Conservation (phyloP, 2,329 filamentous ascomycete species). For the Talaromyces sp. region DNA sequence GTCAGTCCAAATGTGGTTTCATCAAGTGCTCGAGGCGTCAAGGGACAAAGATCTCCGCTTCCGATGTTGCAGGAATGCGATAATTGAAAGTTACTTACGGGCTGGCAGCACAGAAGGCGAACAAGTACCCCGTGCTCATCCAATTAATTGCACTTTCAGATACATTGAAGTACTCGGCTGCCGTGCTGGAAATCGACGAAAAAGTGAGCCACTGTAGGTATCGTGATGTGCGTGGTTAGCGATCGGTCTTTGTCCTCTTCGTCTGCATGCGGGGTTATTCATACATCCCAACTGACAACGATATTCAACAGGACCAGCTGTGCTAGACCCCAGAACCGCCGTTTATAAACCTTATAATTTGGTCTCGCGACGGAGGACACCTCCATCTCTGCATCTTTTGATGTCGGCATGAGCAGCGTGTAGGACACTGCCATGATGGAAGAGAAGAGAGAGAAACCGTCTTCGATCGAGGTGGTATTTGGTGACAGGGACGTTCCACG, state of each 20-base stretch:
- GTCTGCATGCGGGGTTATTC: constrained; percentile 33
- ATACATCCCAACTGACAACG: constrained; percentile 91
- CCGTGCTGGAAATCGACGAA: constrained; percentile 75
- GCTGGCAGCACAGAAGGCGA: constrained; percentile 74
- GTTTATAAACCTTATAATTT: constrained; percentile 69
- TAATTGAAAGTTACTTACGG: constrained; percentile 54
- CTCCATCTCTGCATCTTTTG: not conserved
- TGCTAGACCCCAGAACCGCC: constrained; percentile 83
- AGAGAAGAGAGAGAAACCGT: not conserved
- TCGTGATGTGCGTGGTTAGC: not conserved
- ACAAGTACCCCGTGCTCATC: constrained; percentile 85
- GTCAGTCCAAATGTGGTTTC: no score
- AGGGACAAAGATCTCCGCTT: no score
- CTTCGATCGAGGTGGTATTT: not conserved
- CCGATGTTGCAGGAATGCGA: not conserved
- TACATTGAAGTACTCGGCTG: constrained; percentile 75
- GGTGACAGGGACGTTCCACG: no score
- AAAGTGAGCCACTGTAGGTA: constrained; percentile 85
- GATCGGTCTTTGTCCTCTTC: not conserved
- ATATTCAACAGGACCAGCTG: constrained; percentile 89
- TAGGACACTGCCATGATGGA: not conserved
- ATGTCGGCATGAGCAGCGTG: no score
- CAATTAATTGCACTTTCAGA: constrained; percentile 82
- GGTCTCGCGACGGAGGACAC: constrained; percentile 23
- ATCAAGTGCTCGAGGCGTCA: no score